Base-by-base conservation (phyloP, 2,329 filamentous ascomycete genomes). In the Zymoseptoria brevis region DNA sequence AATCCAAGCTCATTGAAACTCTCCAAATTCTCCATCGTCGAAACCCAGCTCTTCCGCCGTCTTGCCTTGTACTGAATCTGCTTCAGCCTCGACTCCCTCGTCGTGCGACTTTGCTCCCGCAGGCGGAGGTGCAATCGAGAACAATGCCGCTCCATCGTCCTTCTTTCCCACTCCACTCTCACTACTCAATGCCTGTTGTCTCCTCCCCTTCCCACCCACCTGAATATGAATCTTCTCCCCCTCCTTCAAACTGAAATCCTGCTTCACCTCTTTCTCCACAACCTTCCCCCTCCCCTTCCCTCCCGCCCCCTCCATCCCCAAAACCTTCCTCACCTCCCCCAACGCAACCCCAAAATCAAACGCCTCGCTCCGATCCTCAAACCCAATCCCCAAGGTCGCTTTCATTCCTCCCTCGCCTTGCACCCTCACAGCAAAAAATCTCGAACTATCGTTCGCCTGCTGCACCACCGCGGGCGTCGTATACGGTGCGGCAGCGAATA, bases 151-250 rank as follows among this genome's bases (percentile, higher is more conserved):
- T 57, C 59, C 64, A 51, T 78, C 74, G 60, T 77, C 74, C 53
- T 72, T 72, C 59, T 71, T 61, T 57, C 70, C 60, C 75, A 80
- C 62, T 57, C 77, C 70, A 61, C 64, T 62, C 63, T 65, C 71
- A 75, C 58, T 69, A 71, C 68, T 72, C 52, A 59, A 22, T n/a
- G 57, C 53, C n/a, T 60, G 58, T 19, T 66, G 61, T 60, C 72
- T 79, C 65, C 75, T 67, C 1, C 83, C 79, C 65, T 79, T 81
- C 21, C 84, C 83, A 4, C 83, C 85, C 55, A 94, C 80, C 71
- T 88, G 89, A 64, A 95, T 86, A 22, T 87, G 90, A 67, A 96
- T 95, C 19, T 88, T 96, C 80, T 96, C 87, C 9, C 90, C 90
- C 61, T 92, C 90, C 74, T 96, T 96, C 64, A 96, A 74, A 68